These are phyloP conservation scores for Quercus agrifolia DNA, from an alignment of 306 rosid genomes.

Conservation along the genomic window DNA sequence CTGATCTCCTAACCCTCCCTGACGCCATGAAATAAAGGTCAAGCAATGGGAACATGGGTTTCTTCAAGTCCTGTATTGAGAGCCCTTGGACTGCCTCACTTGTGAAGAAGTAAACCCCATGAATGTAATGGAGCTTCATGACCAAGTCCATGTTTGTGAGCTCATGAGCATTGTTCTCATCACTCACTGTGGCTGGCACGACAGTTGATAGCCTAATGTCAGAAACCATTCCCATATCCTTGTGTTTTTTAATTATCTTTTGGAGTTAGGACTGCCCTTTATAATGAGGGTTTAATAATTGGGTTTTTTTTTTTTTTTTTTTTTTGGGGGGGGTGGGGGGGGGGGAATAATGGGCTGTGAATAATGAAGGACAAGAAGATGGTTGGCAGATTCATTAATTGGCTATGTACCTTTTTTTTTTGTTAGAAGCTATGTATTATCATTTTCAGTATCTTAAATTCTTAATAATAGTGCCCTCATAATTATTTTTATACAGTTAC, in stretches of 20 bases:
- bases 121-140: slow-evolving; percentile 65
- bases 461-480: too few species aligned
- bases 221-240: slow-evolving; percentile 3
- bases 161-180: slow-evolving; percentile 27
- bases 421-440: too few species aligned
- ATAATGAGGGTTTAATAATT: too few species aligned
- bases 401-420: too few species aligned
- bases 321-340: too few species aligned
- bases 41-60: slow-evolving; percentile 56
- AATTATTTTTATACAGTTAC: too few species aligned
- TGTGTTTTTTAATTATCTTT: background rate
- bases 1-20: slow-evolving; percentile 57
- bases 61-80: slow-evolving; percentile 43
- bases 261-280: too few species aligned
- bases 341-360: too few species aligned
- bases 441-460: too few species aligned
- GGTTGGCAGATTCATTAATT: too few species aligned
- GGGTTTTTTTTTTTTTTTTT: too few species aligned
- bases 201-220: slow-evolving; percentile 46
- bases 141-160: slow-evolving; percentile 60
- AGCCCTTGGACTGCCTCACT: slow-evolving; percentile 46
- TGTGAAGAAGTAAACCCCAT: slow-evolving; percentile 53
- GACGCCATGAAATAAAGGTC: slow-evolving; percentile 38
- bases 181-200: slow-evolving; percentile 57
- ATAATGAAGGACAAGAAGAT: too few species aligned